These are phyloP conservation scores for Sporothrix luriei DNA, from an alignment of 2,329 filamentous ascomycete species.

Conservation along the genomic window DNA sequence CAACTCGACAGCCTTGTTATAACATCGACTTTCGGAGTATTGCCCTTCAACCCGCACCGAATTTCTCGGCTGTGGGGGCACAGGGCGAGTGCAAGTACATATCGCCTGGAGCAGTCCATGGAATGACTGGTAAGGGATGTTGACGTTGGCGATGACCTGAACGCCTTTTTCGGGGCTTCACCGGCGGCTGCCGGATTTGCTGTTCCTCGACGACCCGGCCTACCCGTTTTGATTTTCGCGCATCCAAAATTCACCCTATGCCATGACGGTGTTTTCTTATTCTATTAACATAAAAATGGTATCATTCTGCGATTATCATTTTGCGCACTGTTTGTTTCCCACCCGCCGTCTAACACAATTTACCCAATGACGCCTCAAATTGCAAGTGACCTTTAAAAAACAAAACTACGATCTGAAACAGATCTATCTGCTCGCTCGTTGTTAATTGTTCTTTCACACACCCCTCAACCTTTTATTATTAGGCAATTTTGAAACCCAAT, in stretches of 20 bases:
- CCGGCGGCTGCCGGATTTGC: background rate
- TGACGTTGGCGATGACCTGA: background rate
- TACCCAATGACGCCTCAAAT: background rate
- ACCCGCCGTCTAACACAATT: background rate
- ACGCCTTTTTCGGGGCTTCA: background rate
- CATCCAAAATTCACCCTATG: background rate
- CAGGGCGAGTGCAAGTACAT: conserved; percentile 41
- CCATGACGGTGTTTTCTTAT: background rate
- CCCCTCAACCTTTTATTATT: too few species aligned
- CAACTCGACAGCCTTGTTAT: conserved; percentile 53
- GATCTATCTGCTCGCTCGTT: background rate
- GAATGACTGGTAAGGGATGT: conserved; percentile 40
- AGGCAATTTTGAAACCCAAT: background rate
- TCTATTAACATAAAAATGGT: too few species aligned
- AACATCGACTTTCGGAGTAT: conserved; percentile 48
- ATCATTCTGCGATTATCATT: conserved; percentile 1
- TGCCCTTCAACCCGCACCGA: conserved; percentile 35
- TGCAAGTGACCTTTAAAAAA: background rate
- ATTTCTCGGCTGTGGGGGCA: conserved; percentile 36
- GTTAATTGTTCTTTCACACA: background rate
- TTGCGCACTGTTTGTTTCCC: background rate
- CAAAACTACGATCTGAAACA: background rate
- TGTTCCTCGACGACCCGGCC: background rate
- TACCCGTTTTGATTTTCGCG: background rate
- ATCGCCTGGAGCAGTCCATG: conserved; percentile 39